Base-by-base conservation (phyloP, 139 green algal genomes). In the Zygnema cylindricum region DNA sequence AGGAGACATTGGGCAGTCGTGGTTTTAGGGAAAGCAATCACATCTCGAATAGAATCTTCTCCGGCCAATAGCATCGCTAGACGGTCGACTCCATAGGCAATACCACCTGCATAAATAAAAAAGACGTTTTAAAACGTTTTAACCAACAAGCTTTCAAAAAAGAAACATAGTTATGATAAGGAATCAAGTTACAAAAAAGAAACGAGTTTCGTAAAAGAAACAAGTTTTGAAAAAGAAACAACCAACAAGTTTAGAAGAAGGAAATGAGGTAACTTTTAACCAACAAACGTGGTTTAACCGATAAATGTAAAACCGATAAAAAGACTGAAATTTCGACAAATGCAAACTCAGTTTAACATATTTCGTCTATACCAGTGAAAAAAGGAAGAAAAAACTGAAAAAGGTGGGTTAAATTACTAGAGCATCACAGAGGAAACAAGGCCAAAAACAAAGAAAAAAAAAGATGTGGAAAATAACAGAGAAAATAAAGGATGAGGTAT, bases 11-110 rank as follows among this genome's bases (percentile, higher is more conserved):
- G 94, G 1, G 92, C 95, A 35, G 86, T 55, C 21, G 97, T 94
- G 0, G 96, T 99, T 89, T 99, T 99, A 32, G 97, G 97, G 91
- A 99, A 99, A n/a, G 97, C 97, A 88, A 99, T 99, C 38, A 99
- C 97, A 87, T 99, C 97, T 1, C 97, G 89, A 49, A 99, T 99
- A 83, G 94, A 97, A 30, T 91, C 76, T 57, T 92, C 94, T 0
- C 93, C 93, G 1, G 95, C 93, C 88, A 98, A 91, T 88, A 99
- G 93, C 97, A 99, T 99, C 32, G 95, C 95, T 69, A 98, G 93
- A 36, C 97, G 91, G 92, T 99, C 97, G 57, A 99, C 76, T 1
- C 97, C 97, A 63, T 98, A 96, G 0, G 97, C 97, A 30, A 99
- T 88, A 21, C 92, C 89, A 0, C 92, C 86, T 91, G 86, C 55